These are phyloP conservation scores for Pichia phayaonensis DNA, from an alignment of 805 yeast genomes.

Conservation along the genomic window DNA sequence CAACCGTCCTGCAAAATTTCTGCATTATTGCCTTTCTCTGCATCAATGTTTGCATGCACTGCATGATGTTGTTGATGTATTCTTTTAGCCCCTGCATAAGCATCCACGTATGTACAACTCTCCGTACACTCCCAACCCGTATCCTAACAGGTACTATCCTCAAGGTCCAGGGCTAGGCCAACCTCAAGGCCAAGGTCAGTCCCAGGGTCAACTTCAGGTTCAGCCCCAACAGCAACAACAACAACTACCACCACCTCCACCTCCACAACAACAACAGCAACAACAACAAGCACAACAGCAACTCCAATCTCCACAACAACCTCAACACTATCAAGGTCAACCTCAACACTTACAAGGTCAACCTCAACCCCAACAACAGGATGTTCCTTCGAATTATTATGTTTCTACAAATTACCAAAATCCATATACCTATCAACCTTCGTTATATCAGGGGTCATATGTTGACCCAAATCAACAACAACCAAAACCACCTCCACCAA, in stretches of 20 bases:
- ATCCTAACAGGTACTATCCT: background rate
- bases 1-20: background rate
- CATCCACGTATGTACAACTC: background rate
- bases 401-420: background rate
- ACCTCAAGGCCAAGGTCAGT: background rate
- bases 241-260: background rate
- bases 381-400: background rate
- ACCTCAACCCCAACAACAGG: background rate
- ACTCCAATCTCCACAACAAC: background rate
- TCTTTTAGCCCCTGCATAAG: background rate
- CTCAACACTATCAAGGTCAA: conserved; percentile 11
- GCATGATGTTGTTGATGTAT: background rate
- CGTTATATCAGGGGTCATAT: conserved; percentile 2
- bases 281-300: background rate
- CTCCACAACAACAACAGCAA: background rate
- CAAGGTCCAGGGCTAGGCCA: background rate
- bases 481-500: background rate
- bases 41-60: background rate
- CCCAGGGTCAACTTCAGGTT: background rate
- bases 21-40: background rate
- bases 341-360: background rate
- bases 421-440: background rate
- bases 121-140: background rate
- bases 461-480: conserved; percentile 8
- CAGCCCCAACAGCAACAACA: background rate